A percentile compares a stretch with the other conserved stretches of the same genome.
Conservation (phyloP, 495 filamentous ascomycete species). For the Podospora pseudocomata region DNA sequence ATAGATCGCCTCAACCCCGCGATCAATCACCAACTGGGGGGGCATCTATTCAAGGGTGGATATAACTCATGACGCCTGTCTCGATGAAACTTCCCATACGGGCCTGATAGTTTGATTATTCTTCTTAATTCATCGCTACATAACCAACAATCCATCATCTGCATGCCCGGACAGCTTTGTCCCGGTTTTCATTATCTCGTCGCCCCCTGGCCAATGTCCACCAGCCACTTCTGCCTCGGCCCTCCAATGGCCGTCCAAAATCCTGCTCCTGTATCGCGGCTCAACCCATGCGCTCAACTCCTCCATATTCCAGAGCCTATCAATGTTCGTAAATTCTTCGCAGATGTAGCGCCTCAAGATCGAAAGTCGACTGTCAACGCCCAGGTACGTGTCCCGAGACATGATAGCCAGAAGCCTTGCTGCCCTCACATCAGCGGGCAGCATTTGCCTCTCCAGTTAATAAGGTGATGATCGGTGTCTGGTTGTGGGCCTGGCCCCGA, state of each 20-base stretch:
- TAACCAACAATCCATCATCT: slow-evolving; percentile 8
- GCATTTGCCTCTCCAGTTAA: slow-evolving; percentile 34
- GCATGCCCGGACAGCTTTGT: neutral
- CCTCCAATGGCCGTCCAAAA: neutral
- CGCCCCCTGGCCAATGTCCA: neutral
- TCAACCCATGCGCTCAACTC: neutral
- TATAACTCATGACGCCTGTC: neutral
- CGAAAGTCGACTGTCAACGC: neutral
- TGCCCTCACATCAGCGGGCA: slow-evolving; percentile 14
- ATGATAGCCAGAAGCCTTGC: neutral
- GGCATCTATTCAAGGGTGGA: neutral
- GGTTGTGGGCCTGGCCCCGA: slow-evolving; percentile 34
- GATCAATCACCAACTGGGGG: neutral
- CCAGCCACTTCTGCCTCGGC: neutral
- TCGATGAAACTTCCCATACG: neutral
- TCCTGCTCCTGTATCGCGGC: neutral
- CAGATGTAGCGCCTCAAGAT: neutral
- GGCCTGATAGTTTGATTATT: neutral
- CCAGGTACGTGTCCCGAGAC: neutral
- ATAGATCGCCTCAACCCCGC: neutral
- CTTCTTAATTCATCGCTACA: slow-evolving; percentile 6
- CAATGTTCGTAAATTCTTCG: neutral
- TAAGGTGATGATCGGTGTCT: slow-evolving; percentile 43
- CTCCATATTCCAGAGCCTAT: neutral
- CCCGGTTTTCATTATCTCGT: neutral